Conservation (phyloP, 2,329 filamentous ascomycete species). For the Fusarium circinatum region DNA sequence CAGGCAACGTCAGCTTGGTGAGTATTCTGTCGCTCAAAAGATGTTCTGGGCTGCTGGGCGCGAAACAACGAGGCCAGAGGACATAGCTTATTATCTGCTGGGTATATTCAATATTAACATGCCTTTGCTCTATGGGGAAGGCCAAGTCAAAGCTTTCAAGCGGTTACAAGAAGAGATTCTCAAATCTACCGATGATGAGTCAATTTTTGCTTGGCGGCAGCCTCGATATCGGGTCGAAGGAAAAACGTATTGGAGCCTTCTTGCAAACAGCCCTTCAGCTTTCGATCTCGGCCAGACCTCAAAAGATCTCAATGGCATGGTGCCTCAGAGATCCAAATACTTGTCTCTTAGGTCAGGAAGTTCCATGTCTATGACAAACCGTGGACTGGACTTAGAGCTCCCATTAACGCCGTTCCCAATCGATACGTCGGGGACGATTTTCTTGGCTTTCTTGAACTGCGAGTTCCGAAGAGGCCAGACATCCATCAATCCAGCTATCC, state of each 20-base stretch:
- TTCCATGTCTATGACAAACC: conserved; percentile 37
- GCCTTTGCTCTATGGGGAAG: conserved; percentile 49
- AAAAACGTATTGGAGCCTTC: conserved; percentile 42
- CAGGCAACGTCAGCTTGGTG: conserved; percentile 4
- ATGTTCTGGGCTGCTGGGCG: conserved; percentile 47
- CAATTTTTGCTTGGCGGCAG: conserved; percentile 44
- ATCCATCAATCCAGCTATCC: conserved; percentile 38
- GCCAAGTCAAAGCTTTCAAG: conserved; percentile 43
- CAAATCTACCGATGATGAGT: conserved; percentile 44
- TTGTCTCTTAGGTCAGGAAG: conserved; percentile 37
- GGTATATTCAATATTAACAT: conserved; percentile 50
- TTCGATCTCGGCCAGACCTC: conserved; percentile 38
- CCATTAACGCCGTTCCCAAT: conserved; percentile 42
- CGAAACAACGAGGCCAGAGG: conserved; percentile 45
- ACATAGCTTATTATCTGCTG: conserved; percentile 48
- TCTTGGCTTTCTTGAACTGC: conserved; percentile 45
- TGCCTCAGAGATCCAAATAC: conserved; percentile 38
- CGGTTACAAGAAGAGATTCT: conserved; percentile 46
- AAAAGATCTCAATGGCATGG: conserved; percentile 27
- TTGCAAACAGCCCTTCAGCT: conserved; percentile 42
- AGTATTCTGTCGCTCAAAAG: conserved; percentile 41
- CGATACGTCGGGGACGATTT: conserved; percentile 43
- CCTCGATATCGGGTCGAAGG: conserved; percentile 18
- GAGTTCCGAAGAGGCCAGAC: conserved; percentile 41
- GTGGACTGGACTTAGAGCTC: conserved; percentile 42